Evolutionary conservation across 208 protist genomes (phyloP).

Genomic region (Lotmaria passim): DNA sequence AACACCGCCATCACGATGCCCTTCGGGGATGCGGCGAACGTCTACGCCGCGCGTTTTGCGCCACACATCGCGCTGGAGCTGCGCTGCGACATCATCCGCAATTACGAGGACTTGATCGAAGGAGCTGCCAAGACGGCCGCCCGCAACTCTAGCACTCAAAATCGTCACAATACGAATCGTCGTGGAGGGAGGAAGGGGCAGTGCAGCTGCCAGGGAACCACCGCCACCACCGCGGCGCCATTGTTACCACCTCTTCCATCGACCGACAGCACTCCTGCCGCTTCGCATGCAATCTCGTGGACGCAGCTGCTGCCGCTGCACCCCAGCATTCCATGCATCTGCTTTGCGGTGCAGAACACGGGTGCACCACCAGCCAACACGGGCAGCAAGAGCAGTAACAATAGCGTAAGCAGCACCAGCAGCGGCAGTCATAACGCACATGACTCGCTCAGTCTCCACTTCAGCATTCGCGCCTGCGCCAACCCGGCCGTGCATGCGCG

Average conservation of each 20-base stretch:
- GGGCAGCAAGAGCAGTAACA: background rate
- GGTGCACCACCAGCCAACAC: background rate
- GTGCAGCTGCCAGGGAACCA: background rate
- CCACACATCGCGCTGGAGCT: slow-evolving; percentile 86
- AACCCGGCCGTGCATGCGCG: background rate
- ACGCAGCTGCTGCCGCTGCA: slow-evolving; percentile 28
- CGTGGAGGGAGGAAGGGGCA: too few species aligned
- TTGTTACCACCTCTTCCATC: background rate
- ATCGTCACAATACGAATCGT: too few species aligned
- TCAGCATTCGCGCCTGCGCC: slow-evolving; percentile 3
- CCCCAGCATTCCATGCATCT: slow-evolving; percentile 11
- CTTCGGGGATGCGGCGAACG: slow-evolving; percentile 30
- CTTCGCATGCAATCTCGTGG: background rate
- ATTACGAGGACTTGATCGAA: slow-evolving; percentile 51
- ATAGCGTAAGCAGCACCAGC: background rate
- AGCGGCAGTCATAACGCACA: slow-evolving; percentile 1
- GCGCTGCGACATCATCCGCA: slow-evolving; percentile 53
- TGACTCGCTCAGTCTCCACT: slow-evolving; percentile 8
- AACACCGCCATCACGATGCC: slow-evolving; percentile 13
- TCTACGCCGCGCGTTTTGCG: slow-evolving; percentile 65
- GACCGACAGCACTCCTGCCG: background rate
- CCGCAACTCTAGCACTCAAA: too few species aligned
- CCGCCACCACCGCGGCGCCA: background rate
- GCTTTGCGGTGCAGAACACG: slow-evolving; percentile 24
- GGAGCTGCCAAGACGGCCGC: slow-evolving; percentile 4